A percentile compares a stretch with the other conserved stretches of the same genome.
Conservation (phyloP, 2,329 filamentous ascomycete genomes). For the Thelonectria blattea region DNA sequence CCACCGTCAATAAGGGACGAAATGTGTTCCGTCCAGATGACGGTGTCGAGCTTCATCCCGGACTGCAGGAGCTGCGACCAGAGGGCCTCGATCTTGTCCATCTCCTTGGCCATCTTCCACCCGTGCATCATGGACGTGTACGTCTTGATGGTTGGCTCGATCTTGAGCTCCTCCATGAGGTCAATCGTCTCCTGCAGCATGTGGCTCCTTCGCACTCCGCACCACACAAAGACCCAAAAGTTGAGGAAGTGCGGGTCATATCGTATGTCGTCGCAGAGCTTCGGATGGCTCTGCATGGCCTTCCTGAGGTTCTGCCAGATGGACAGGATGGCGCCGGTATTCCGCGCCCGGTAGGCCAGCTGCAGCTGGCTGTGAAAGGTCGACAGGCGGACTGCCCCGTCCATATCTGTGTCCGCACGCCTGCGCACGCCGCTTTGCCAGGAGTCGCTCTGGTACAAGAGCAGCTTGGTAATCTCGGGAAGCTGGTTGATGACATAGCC, state of each 20-base stretch:
- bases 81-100: constrained; percentile 65
- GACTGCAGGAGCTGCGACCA: constrained; percentile 69
- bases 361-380: constrained; percentile 40
- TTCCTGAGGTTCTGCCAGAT: constrained; percentile 44
- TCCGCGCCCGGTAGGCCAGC: constrained; percentile 39
- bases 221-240: constrained; percentile 50
- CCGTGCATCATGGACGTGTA: constrained; percentile 79
- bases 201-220: constrained; percentile 40
- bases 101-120: constrained; percentile 65
- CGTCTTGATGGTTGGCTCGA: constrained; percentile 66
- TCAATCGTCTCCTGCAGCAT: constrained; percentile 47
- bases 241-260: constrained; percentile 46
- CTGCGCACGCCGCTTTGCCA: constrained; percentile 29
- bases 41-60: constrained; percentile 64
- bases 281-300: constrained; percentile 32
- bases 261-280: constrained; percentile 40
- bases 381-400: constrained; percentile 16
- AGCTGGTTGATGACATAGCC: constrained; percentile 41
- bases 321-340: constrained; percentile 38
- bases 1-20: constrained; percentile 66
- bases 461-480: constrained; percentile 32
- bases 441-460: constrained; percentile 28
- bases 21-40: constrained; percentile 75
- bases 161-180: constrained; percentile 53
- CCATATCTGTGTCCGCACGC: constrained; percentile 9